Evolutionary conservation across 2,329 filamentous ascomycete species (phyloP).

Genomic region (Diatrype stigma): DNA sequence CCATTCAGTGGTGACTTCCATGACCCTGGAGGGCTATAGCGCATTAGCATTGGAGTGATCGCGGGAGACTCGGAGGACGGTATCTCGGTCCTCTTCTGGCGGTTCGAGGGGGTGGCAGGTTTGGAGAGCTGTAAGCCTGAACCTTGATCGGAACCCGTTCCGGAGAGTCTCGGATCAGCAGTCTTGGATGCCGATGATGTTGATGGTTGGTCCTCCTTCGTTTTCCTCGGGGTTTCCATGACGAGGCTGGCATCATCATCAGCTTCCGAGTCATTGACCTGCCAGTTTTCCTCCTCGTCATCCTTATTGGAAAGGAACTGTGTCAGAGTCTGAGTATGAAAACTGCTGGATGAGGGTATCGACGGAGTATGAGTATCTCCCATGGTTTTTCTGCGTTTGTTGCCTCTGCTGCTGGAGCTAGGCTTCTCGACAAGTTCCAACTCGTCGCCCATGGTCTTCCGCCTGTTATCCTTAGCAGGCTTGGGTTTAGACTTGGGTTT

Average conservation of each 20-base stretch:
- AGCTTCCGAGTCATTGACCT: conserved; percentile 23
- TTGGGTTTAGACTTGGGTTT: conserved; percentile 2
- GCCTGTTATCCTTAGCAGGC: conserved; percentile 13
- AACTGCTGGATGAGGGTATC: conserved; percentile 20
- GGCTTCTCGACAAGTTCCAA: conserved; percentile 12
- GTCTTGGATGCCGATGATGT: no score
- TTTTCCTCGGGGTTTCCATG: conserved; percentile 24
- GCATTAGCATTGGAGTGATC: conserved; percentile 20
- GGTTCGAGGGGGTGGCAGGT: conserved; percentile 23
- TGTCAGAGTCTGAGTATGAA: conserved; percentile 29
- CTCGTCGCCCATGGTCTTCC: conserved; percentile 26
- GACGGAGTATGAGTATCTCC: conserved; percentile 22
- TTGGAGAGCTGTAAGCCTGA: conserved; percentile 15
- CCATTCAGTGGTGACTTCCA: conserved; percentile 21
- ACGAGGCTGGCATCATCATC: conserved; percentile 18
- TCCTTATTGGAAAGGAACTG: conserved; percentile 18
- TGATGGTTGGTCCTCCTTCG: conserved; percentile 2
- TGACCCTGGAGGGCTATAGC: conserved; percentile 16
- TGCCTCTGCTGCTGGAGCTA: conserved; percentile 16
- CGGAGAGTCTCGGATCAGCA: neutral
- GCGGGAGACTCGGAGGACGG: conserved; percentile 24
- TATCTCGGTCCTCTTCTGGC: conserved; percentile 19
- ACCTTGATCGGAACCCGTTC: conserved; percentile 5
- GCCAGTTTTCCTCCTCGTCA: conserved; percentile 14
- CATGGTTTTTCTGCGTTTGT: conserved; percentile 28